Percentiles rank a stretch among this genome's conserved stretches.
Conservation (phyloP, 2,329 filamentous ascomycete genomes). For the Colletotrichum cereale region DNA sequence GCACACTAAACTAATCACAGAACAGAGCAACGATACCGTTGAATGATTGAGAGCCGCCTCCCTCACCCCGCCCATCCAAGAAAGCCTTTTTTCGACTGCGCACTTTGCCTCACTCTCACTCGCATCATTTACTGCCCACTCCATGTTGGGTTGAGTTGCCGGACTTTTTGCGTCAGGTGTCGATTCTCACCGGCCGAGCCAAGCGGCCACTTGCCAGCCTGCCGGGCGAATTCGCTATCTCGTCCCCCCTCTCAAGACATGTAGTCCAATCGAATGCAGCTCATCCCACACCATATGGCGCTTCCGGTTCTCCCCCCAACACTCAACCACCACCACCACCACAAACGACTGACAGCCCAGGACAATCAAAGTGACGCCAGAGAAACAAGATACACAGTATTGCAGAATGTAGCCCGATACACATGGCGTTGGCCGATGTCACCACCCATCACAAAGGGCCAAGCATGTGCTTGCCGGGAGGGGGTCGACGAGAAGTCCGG, state of each 20-base stretch:
- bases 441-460: constrained; percentile 9
- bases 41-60: neutral
- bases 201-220: constrained; percentile 15
- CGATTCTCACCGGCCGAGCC: constrained; percentile 10
- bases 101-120: constrained; percentile 32
- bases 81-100: neutral
- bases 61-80: neutral
- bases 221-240: constrained; percentile 27
- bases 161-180: neutral
- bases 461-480: neutral
- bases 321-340: constrained; percentile 17
- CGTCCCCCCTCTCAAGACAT: constrained; percentile 31
- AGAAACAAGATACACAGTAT: constrained; percentile 39
- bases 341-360: neutral
- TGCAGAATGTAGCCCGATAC: constrained; percentile 32
- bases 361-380: constrained; percentile 33
- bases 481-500: constrained; percentile 4
- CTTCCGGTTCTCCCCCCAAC: constrained; percentile 1
- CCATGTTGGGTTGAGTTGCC: neutral
- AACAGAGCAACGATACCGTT: neutral
- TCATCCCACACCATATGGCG: constrained; percentile 23
- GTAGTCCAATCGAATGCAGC: constrained; percentile 17
- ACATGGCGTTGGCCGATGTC: constrained; percentile 27
- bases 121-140: constrained; percentile 4
- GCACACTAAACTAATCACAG: neutral